Conservation (phyloP, 192 early-diverging fungal genomes). For the Coemansia aciculifera region DNA sequence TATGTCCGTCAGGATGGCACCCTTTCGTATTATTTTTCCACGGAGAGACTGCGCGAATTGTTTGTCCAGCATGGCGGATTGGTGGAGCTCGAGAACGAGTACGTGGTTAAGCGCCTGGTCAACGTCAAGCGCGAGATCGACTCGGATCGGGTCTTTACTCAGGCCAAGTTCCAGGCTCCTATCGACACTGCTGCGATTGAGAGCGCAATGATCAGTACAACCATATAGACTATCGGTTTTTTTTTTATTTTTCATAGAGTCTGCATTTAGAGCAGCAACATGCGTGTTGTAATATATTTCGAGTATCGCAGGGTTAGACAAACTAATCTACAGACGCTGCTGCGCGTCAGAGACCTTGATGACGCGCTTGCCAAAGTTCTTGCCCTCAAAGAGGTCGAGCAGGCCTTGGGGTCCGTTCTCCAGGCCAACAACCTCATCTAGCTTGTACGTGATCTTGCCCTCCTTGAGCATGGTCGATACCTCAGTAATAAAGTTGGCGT, state of each 20-base stretch:
- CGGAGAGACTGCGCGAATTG: constrained; percentile 57
- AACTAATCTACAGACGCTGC: constrained; percentile 12
- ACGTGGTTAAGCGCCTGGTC: constrained; percentile 68
- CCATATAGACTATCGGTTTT: background rate
- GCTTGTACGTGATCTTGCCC: constrained; percentile 62
- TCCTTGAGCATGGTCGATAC: constrained; percentile 58
- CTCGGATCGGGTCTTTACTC: constrained; percentile 71
- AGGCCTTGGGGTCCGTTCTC: constrained; percentile 65
- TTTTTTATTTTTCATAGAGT: background rate
- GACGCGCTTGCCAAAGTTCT: constrained; percentile 69
- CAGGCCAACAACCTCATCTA: constrained; percentile 63
- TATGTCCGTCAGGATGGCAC: constrained; percentile 98
- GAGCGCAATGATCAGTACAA: constrained; percentile 12
- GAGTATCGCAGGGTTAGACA: background rate
- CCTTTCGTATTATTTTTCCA: constrained; percentile 88
- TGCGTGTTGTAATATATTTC: background rate
- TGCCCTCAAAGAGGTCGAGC: constrained; percentile 60
- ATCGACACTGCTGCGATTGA: constrained; percentile 27
- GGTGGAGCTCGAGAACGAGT: constrained; percentile 59
- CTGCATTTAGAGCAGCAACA: background rate
- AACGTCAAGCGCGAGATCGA: constrained; percentile 67
- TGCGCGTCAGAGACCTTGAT: constrained; percentile 48
- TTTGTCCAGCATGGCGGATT: constrained; percentile 67
- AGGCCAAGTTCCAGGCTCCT: constrained; percentile 73
- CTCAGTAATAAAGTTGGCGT: constrained; percentile 58